Evolutionary conservation across 345 rosid genomes (phyloP).

Genomic region (Citrus sinensis): DVS_A1.0 CM039168.1:18573001-18573500

Average conservation of each 20-base stretch:
- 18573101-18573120: neutral
- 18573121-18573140: neutral
- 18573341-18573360: neutral
- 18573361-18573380: neutral
- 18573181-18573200: constrained; percentile 99
- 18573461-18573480: neutral
- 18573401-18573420: neutral
- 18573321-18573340: neutral
- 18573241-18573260: constrained; percentile 86
- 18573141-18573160: constrained; percentile 7
- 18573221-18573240: constrained; percentile 90
- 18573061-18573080: neutral
- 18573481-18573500: neutral
- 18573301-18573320: neutral
- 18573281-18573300: neutral
- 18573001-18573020: neutral
- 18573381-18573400: neutral
- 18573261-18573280: neutral
- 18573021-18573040: neutral
- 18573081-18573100: neutral
- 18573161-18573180: constrained; percentile 64
- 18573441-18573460: neutral
- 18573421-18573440: neutral
- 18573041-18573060: neutral
- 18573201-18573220: constrained; percentile 97